Percentiles rank a stretch among this genome's conserved stretches.
Evolutionary conservation across 208 protist genomes (phyloP).

Genomic region (Leishmania braziliensis): DNA sequence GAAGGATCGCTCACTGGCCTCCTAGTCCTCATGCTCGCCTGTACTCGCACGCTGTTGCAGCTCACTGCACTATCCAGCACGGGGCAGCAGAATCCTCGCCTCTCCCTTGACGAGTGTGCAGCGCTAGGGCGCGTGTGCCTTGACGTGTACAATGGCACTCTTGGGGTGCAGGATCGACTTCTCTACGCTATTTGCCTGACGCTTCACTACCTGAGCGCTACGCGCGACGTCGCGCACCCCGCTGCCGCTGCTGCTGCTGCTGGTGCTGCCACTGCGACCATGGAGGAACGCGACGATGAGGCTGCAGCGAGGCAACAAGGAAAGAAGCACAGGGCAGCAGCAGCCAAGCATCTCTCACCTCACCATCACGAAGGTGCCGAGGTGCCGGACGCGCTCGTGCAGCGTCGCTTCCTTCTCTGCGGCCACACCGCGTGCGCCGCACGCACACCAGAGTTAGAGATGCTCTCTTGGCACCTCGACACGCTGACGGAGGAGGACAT

Average conservation of each 20-base stretch:
- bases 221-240: background rate
- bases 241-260: conserved; percentile 8
- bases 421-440: conserved; percentile 48
- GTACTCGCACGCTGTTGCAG: conserved; percentile 9
- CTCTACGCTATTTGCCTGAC: conserved; percentile 76
- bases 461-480: conserved; percentile 79
- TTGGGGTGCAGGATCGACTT: conserved; percentile 68
- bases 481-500: conserved; percentile 79
- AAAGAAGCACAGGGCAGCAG: background rate
- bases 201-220: conserved; percentile 55
- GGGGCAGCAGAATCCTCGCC: background rate
- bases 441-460: conserved; percentile 76
- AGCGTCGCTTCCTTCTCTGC: conserved; percentile 67
- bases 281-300: background rate
- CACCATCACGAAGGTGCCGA: conserved; percentile 27
- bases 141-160: conserved; percentile 54
- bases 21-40: conserved; percentile 41
- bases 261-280: conserved; percentile 13
- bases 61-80: background rate
- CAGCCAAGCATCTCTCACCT: background rate
- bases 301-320: background rate
- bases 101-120: conserved; percentile 8
- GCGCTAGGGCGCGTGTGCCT: conserved; percentile 36
- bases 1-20: conserved; percentile 34
- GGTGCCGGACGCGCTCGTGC: conserved; percentile 49